Base-by-base conservation (phyloP, 805 yeast species). In the Priceomyces castillae region DNA sequence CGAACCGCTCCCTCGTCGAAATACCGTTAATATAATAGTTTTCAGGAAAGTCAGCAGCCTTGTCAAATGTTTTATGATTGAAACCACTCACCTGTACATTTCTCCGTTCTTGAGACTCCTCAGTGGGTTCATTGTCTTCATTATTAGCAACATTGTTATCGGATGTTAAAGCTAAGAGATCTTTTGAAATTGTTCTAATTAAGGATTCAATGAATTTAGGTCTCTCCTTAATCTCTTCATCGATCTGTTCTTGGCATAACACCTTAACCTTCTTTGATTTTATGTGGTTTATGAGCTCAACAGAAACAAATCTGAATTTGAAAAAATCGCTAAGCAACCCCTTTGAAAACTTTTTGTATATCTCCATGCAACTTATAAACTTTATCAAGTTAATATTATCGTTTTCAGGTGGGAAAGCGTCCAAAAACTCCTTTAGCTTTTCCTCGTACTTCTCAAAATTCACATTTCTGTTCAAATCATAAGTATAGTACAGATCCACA, bases 401-500 rank as follows among this genome's bases (percentile, higher is more conserved):
- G 12, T 33, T 39, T 18, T 14, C 38, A 10, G 35, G 26, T 3
- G 48, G 40, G 11, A 44, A 25, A 25, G 38, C 39, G 11, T 23
- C 11, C 10, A 39, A 26, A 41, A 52, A 55, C 41, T 49, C 48
- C 2, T 42, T 26, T 4, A 55, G 3, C 40, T 56, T 58, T 20
- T 35, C 37, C 2, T 40, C 28, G 3, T 53, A 37, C 40, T 52
- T 48, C 7, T 28, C 31, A 14, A 51, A 46, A 20, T 52, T 46
- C 6, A 53, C 36, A 5, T 50, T 38, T 22, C 26, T 22, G 41
- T 59, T 59, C 39, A 66, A 44, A 36, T 60, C 52, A n/a, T 42
- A 35, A 6, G 50, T 22, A 33, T 56, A 61, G 46, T 58, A 49
- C 15, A 33, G 17, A 19, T 46, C 30, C 16, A 73, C 51, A 44